These are phyloP conservation scores for Paramecium primaurelia DNA, from an alignment of 73 alveolate genomes.

Conservation along the genomic window DNA sequence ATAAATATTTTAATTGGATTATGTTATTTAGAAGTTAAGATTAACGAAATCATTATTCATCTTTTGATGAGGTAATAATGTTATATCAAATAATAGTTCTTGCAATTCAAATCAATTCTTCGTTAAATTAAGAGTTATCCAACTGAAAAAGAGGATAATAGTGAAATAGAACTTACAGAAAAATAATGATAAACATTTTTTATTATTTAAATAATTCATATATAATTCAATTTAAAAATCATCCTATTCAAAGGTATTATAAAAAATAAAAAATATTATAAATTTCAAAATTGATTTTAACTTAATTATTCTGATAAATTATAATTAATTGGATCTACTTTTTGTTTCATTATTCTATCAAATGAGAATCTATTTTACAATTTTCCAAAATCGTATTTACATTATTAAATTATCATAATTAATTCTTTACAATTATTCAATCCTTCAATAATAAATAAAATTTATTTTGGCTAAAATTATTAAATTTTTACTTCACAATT, in stretches of 20 bases:
- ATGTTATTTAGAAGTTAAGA: background rate
- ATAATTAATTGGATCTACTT: background rate
- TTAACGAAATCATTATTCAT: background rate
- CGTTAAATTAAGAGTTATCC: background rate
- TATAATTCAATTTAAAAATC: background rate
- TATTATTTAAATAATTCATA: background rate
- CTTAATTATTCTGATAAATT: background rate
- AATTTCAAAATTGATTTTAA: background rate
- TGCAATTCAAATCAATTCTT: background rate
- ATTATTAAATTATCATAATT: background rate
- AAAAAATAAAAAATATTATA: background rate
- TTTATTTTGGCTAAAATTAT: background rate
- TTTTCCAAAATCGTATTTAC: background rate
- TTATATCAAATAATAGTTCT: background rate
- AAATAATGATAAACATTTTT: background rate
- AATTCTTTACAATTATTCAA: background rate
- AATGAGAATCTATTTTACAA: background rate
- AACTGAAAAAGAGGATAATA: background rate
- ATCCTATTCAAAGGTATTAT: background rate
- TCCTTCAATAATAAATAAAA: background rate
- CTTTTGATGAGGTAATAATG: background rate
- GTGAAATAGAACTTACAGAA: background rate
- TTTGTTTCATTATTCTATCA: background rate
- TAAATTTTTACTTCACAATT: background rate
- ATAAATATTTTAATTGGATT: background rate